phyloP scores from a whole-genome alignment of 352 stramenopile species.

The Phytophthora tentaculata region DNA sequence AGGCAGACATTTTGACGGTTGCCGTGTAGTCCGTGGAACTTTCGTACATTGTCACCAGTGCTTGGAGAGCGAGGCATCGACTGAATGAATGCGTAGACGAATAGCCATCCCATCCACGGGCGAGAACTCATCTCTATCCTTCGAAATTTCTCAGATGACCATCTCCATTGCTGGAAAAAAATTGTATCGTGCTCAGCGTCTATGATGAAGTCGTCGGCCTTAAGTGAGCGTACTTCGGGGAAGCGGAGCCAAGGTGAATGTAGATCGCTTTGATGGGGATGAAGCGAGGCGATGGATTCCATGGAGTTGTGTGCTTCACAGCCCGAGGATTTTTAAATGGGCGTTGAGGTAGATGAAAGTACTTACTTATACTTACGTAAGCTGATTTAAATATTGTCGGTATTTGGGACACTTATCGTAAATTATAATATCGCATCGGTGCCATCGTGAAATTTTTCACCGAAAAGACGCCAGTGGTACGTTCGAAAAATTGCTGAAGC shows the following conservation, averaged over 20 bases:
- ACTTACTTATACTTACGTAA: too few relatives aligned
- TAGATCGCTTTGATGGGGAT: conserved; percentile 2
- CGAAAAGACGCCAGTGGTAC: too few relatives aligned
- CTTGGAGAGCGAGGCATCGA: conserved; percentile 23
- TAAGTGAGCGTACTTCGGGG: conserved; percentile 4
- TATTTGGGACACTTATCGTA: too few relatives aligned
- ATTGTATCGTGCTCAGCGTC: neutral
- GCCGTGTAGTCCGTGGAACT: conserved; percentile 12
- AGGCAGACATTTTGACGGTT: conserved; percentile 12
- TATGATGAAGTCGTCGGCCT: neutral
- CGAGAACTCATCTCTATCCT: neutral
- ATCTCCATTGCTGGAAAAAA: neutral
- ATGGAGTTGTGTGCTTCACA: neutral
- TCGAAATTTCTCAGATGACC: neutral
- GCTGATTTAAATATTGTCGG: too few relatives aligned
- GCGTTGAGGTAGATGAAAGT: too few relatives aligned
- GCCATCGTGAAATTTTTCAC: too few relatives aligned
- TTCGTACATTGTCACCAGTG: conserved; percentile 27
- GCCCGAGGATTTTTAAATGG: conserved; percentile 3
- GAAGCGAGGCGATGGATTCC: neutral
- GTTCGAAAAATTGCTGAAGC: too few relatives aligned
- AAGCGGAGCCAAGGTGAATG: conserved; percentile 8
- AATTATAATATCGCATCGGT: too few relatives aligned
- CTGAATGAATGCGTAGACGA: too few relatives aligned
- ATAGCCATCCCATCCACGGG: conserved; percentile 23